Base-by-base conservation (phyloP, 2,329 filamentous ascomycete species). In the Colletotrichum eleusines region DNA sequence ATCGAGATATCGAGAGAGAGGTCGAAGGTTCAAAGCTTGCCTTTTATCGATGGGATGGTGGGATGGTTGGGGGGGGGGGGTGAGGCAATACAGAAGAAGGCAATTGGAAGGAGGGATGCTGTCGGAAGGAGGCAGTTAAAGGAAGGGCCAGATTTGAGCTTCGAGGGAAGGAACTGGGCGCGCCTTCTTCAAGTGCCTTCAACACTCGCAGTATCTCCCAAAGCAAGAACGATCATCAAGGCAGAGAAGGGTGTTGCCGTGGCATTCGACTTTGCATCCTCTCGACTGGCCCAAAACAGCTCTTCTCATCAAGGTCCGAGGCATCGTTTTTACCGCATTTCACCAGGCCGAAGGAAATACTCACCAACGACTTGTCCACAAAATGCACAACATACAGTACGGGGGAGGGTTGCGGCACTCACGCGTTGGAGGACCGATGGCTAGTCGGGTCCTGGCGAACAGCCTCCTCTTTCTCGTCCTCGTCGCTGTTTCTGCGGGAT, bases 401-500 rank as follows among this genome's bases (percentile, higher is more conserved):
- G 20, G 20, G 40, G 14, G 9, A 35, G 20, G 42, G 51, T 18
- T 20, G 42, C 20, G 23, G 26, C 57, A 94, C 94, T 90, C 89
- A 96, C 94, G 91, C 89, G 80, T 93, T 92, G 61, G 89, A 90
- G 58, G 92, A 89, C 66, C 93, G 88, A 77, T 93, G 92, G 76
- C 91, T 91, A 44, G 90, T 90, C n/a, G 89, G 86, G 75, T 91
- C 87, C 79, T 91, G 87, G 74, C 90, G 86, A 76, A 92, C 88
- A 73, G 91, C 89, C 75, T 92, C 90, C 77, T 94, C 92, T 77
- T 95, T 94, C 76, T 97, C 94, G 75, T 95, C 93, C 75, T 95
- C 92, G 78, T 98, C 93, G 64, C 95, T 98, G 79, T 97, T 97
- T 74, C 95, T 92, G 74, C 95, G 89, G 72, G 95, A 96, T 38